These are phyloP conservation scores for Candida chilensis DNA, from an alignment of 805 yeast species.

Conservation along the genomic window DNA sequence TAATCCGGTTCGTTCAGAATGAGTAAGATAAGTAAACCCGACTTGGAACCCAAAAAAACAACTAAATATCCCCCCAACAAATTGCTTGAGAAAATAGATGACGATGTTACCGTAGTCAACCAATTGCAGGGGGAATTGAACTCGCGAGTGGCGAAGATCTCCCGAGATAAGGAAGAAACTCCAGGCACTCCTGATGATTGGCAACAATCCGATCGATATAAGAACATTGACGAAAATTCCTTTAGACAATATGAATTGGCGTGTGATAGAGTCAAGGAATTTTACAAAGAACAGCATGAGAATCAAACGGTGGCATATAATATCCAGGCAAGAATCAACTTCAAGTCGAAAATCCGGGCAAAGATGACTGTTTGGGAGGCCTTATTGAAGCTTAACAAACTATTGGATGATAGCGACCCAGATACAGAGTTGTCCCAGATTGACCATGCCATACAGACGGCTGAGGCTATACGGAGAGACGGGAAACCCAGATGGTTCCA, in stretches of 20 bases:
- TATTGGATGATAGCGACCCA: constrained; percentile 67
- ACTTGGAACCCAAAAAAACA: too few species aligned
- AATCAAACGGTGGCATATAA: constrained; percentile 68
- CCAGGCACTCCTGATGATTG: too few species aligned
- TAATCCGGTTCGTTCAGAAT: too few species aligned
- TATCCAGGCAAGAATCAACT: constrained; percentile 61
- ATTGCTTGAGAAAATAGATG: constrained; percentile 16
- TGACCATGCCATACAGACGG: constrained; percentile 69
- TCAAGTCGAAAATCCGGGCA: constrained; percentile 59
- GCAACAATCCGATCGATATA: too few species aligned
- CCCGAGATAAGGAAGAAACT: too few species aligned
- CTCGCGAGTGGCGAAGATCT: too few species aligned
- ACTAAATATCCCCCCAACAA: too few species aligned
- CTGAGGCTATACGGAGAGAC: constrained; percentile 63
- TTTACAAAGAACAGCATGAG: constrained; percentile 61
- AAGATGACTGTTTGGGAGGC: constrained; percentile 71
- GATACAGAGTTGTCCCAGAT: constrained; percentile 69
- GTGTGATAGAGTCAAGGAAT: constrained; percentile 55
- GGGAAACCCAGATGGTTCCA: constrained; percentile 72
- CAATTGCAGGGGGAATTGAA: constrained; percentile 9
- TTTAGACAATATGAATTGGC: constrained; percentile 65
- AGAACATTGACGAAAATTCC: constrained; percentile 29
- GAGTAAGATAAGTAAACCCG: too few species aligned
- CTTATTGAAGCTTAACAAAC: constrained; percentile 45
- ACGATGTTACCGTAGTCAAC: constrained; percentile 15